Evolutionary conservation across 1,284 basidiomycete species (phyloP).

Genomic region (Trichosporon asahii): DNA sequence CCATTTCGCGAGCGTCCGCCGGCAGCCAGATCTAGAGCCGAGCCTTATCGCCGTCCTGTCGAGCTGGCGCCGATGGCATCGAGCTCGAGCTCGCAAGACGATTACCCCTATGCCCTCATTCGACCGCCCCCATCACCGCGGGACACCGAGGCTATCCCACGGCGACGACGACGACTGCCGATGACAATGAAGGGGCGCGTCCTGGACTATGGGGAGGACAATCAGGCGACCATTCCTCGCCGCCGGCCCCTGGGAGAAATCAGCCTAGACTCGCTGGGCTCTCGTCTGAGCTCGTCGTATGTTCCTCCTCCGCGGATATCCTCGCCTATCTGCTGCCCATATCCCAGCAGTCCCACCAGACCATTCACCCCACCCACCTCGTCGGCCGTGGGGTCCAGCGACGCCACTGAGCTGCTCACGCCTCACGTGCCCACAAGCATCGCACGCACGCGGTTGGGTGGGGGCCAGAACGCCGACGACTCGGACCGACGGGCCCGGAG

Average conservation of each 20-base stretch:
- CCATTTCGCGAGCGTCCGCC: background rate
- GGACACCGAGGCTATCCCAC: background rate
- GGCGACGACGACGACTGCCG: background rate
- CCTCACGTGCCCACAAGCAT: background rate
- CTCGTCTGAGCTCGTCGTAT: background rate
- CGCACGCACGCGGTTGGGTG: background rate
- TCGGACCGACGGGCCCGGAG: background rate
- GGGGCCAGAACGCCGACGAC: background rate
- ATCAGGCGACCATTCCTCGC: background rate
- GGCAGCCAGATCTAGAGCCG: background rate
- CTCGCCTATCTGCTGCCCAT: background rate
- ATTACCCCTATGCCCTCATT: background rate
- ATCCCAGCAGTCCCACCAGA: background rate
- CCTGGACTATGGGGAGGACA: background rate
- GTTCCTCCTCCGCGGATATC: background rate
- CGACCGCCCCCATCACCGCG: background rate
- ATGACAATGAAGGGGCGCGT: background rate
- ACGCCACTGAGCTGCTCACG: background rate
- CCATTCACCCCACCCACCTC: background rate
- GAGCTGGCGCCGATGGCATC: background rate
- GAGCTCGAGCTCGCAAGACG: background rate
- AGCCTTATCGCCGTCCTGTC: background rate
- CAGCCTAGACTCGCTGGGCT: background rate
- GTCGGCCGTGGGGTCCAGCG: background rate
- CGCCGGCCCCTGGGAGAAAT: background rate